Conservation (phyloP, 129 eudicot genomes). For the Heracleum sosnowskyi region DNA sequence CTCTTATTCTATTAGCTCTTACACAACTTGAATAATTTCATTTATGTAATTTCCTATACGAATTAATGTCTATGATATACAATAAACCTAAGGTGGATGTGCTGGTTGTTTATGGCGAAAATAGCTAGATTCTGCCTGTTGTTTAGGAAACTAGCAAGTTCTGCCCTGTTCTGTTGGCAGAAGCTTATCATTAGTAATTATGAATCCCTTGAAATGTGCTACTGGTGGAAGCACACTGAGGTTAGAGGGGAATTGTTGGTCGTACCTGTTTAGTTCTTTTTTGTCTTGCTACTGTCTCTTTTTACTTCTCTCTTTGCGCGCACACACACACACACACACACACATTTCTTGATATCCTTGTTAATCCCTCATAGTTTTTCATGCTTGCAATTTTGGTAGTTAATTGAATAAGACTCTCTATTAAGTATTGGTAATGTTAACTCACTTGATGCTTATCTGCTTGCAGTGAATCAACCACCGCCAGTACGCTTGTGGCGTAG, state of each 20-base stretch:
- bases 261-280: background rate
- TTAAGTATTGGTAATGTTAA: background rate
- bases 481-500: conserved; percentile 48
- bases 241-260: background rate
- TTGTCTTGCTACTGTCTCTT: background rate
- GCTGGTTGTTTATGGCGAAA: background rate
- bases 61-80: too few relatives aligned
- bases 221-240: background rate
- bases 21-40: background rate
- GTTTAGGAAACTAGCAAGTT: background rate
- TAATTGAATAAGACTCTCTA: background rate
- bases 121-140: background rate
- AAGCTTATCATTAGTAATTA: background rate
- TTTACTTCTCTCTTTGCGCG: background rate
- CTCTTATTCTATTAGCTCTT: background rate
- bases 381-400: background rate
- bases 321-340: too few relatives aligned
- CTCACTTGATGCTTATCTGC: background rate
- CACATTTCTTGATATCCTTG: background rate
- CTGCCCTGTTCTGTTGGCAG: background rate
- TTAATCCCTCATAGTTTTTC: background rate
- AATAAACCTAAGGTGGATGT: too few relatives aligned
- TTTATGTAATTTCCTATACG: too few relatives aligned
- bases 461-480: conserved; percentile 22
- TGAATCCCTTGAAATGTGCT: background rate